Base-by-base conservation (phyloP, 768 basidiomycete genomes). In the Podaxis mareebaensis region DNA sequence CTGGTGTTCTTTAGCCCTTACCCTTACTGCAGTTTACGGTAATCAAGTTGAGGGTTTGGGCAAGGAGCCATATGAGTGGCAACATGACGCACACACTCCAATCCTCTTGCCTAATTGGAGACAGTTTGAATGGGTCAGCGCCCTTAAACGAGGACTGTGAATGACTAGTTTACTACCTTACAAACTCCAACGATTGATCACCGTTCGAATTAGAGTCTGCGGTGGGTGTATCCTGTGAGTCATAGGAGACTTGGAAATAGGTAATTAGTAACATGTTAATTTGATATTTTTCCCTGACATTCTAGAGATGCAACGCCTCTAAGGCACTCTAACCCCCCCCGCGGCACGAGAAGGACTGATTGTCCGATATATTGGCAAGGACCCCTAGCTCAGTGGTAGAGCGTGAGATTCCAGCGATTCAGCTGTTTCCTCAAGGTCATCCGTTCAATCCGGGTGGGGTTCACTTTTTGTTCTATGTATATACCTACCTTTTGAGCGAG, bases 361-460 rank as follows among this genome's bases (percentile, higher is more conserved):
- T 33, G 33, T 3, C 8, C 0, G 3, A 10, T 3, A 33, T 33
- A 2, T 33, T 33, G 33, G 3, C 24, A 26, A 54, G 71, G 66
- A 70, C 75, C 75, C 73, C 72, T 76, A 74, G 74, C 75, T 76
- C 74, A 75, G 75, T 72, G 75, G 75, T 75, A 75, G 74, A 76
- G 75, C 73, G 72, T 75, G 71, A 73, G 74, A 76, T 75, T 74
- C 75, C 73, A 74, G 73, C 17, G 3, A 10, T 17, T 51, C 15
- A 53, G 65, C 72, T 68, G 60, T 2, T 64, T 79, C 79, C 78
- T 75, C 75, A 79, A 80, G 76, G 79, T 76, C 78, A 77, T 81
- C 79, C 77, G 78, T 79, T 79, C 76, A 74, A 81, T 70, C 72
- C 78, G 76, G 78, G 78, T 78, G 68, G 72, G 76, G 74, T 70